A percentile compares a stretch with the other conserved stretches of the same genome.
These are phyloP conservation scores for Modicella reniformis DNA, from an alignment of 371 early-diverging fungal species.

Conservation along the genomic window DNA sequence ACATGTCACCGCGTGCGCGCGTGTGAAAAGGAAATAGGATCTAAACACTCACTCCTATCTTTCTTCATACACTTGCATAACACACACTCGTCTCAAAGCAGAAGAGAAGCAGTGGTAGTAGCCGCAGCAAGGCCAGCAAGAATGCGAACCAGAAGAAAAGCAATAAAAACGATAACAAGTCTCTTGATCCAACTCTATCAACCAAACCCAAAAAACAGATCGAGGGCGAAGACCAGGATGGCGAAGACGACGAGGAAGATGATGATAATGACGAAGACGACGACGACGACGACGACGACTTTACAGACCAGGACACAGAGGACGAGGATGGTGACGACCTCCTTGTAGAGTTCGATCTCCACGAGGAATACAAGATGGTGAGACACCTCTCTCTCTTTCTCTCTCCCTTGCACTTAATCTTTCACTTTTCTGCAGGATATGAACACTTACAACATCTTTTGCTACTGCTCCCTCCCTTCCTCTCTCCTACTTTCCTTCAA, in stretches of 20 bases:
- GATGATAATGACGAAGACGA: conserved; percentile 39
- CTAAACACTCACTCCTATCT: background rate
- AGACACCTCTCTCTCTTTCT: too few species aligned
- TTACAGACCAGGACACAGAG: conserved; percentile 35
- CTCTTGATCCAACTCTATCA: background rate
- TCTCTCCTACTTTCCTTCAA: background rate
- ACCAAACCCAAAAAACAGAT: conserved; percentile 17
- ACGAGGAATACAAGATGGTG: conserved; percentile 65
- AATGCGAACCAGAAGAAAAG: conserved; percentile 11
- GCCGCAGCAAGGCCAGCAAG: background rate
- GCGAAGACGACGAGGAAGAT: conserved; percentile 29
- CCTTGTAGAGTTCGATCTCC: conserved; percentile 57
- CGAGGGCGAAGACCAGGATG: conserved; percentile 50
- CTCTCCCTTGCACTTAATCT: too few species aligned
- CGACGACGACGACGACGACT: conserved; percentile 30
- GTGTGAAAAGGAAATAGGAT: background rate
- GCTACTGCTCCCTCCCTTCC: background rate
- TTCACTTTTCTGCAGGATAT: too few species aligned
- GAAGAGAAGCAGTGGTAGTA: too few species aligned
- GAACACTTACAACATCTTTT: too few species aligned
- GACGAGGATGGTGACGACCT: conserved; percentile 51
- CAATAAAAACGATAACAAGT: conserved; percentile 15
- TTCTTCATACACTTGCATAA: too few species aligned
- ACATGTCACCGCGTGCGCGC: too few species aligned
- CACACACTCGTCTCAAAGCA: background rate